Base-by-base conservation (phyloP, 2,329 filamentous ascomycete genomes). In the Leptographium flavum region DNA sequence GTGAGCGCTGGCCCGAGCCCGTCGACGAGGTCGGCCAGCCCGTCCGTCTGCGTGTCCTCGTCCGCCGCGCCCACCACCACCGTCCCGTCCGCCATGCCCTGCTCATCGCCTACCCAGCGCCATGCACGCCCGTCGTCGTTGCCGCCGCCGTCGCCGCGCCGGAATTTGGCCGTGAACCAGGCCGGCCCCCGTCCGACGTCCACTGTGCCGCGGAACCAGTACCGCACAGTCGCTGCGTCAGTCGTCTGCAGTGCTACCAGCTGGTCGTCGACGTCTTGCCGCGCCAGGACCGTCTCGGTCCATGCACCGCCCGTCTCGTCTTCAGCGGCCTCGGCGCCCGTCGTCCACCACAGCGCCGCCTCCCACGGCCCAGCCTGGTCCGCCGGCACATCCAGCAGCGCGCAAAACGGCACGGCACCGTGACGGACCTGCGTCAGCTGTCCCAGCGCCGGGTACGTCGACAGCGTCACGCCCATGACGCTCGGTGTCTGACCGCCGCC, bases 81-180 rank as follows among this genome's bases (percentile, higher is more conserved):
- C 14, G 68, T 63, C 4, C 83, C 84, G 55, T 90, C 83, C 14
- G 65, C 65, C 2, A 76, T 61, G 1, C 73, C 74, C 45, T 75
- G 73, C 48, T 77, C 72, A 51, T 86, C 76, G 48, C 76, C 74
- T 31, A 75, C 71, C 83, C 83, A 88, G 55, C 69, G 74, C 84
- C 84, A 90, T 21, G 25, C 11, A 71, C 52, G 85, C 75, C 47
- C 74, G 74, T 32, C 74, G 70, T 81, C 81, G n/a, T 86, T 55
- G 68, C 74, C 83, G 83, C 87, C 1, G 69, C 61, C 25, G 72
- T 63, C 21, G 69, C 57, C 23, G 60, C 55, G 5, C 23, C 81
- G 73, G 55, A 83, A 87, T 47, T 81, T 86, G 49, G 87, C 56
- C 0, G 84, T 88, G 56, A 88, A 90, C 3, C 67, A 72, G 8